Evolutionary conservation across 23 red algal genomes (phyloP), one percentile per base, ranked within the genome.

Genomic region (Pyropia yezoensis): DNA sequence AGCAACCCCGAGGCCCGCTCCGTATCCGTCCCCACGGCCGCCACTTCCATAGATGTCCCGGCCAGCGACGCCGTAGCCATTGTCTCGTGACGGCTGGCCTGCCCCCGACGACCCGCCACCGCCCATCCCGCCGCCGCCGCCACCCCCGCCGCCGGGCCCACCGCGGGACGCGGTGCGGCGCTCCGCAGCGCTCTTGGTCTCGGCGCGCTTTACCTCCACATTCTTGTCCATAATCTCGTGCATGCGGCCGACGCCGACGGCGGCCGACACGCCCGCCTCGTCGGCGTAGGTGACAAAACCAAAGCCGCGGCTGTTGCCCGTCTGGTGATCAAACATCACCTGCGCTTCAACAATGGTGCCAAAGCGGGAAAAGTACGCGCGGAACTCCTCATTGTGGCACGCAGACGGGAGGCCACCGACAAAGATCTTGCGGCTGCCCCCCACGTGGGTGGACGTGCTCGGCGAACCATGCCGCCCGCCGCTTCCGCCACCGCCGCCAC

Each of bases 311-410:
- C 85, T 91, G 61, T 85, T 89, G 33, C 93, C 85, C 2, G 93
- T 97, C 76, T 89, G 82, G 52, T 90, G 85, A 69, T 97, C 93
- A 63, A 81, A 86, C 83, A 97, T 87, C 14, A 97, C 82, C 49
- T 85, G 85, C 61, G 73, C 77, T 45, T 89, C 93, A 1, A 65
- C 69, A 21, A 97, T 62, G 20, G 74, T 64, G 39, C 93, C 93
- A 63, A 90, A 90, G n/a, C 56, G 70, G 33, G 56, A 33, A 57
- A 97, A 97, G 69, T 89, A 80, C 15, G 69, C 80, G 33, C 53
- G 67, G 21, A 97, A 63, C 25, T 97, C 80, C 19, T 66, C 50
- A 50, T 97, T 82, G 26, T 69, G 21, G 73, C 93, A 97, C 21
- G 73, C 80, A 15, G 77, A 70, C 23, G 93, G 93, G 20, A 97